Conservation (phyloP, 192 early-diverging fungal species). For the Funneliformis geosporum region DNA sequence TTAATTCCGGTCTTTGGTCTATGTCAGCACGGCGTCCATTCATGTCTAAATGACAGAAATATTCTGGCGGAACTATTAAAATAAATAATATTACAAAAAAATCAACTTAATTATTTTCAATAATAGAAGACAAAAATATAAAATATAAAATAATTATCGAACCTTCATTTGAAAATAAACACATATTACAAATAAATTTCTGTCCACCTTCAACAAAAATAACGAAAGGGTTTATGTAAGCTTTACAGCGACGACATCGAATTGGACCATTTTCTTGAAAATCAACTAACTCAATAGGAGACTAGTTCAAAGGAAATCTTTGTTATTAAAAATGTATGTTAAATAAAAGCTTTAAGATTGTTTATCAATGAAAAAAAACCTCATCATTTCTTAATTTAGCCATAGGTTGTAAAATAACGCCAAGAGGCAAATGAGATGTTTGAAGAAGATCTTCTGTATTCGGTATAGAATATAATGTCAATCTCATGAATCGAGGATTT, state of each 20-base stretch:
- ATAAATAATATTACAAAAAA: neutral
- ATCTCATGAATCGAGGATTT: constrained; percentile 88
- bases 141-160: neutral
- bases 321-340: neutral
- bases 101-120: neutral
- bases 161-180: constrained; percentile 84
- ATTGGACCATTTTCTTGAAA: constrained; percentile 85
- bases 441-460: constrained; percentile 77
- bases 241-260: constrained; percentile 89
- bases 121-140: neutral
- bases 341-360: neutral
- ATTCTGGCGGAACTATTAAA: constrained; percentile 72
- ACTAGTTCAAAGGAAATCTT: constrained; percentile 24
- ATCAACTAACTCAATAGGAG: constrained; percentile 77
- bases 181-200: constrained; percentile 93
- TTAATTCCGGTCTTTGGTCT: constrained; percentile 84
- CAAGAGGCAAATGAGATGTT: constrained; percentile 80
- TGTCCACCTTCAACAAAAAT: constrained; percentile 88
- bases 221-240: constrained; percentile 92
- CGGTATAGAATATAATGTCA: constrained; percentile 88
- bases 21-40: constrained; percentile 81
- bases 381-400: constrained; percentile 80
- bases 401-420: constrained; percentile 88
- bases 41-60: constrained; percentile 96
- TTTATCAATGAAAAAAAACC: constrained; percentile 39